Evolutionary conservation across 768 basidiomycete genomes (phyloP).

Genomic region (Postia placenta): DNA sequence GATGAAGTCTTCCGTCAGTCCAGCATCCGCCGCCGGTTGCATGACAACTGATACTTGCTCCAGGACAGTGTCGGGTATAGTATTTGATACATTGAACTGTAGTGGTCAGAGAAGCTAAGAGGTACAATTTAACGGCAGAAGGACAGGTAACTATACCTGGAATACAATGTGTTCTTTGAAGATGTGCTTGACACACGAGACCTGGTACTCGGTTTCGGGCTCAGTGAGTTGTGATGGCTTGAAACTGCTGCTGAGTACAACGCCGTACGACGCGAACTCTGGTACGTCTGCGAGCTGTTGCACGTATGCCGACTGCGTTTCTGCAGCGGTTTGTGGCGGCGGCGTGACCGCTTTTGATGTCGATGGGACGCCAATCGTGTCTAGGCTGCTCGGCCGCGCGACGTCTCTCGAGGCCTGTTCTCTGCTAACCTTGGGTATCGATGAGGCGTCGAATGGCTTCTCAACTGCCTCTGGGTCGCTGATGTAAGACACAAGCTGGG

Average conservation of each 20-base stretch:
- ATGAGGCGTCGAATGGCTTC: constrained; percentile 77
- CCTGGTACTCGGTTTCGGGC: constrained; percentile 96
- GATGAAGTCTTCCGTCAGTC: constrained; percentile 90
- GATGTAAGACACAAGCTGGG: constrained; percentile 90
- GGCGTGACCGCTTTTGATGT: constrained; percentile 56
- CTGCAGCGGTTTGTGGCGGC: constrained; percentile 75
- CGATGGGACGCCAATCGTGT: constrained; percentile 72
- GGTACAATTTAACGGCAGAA: background rate
- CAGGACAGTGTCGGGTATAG: constrained; percentile 89
- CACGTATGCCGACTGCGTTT: constrained; percentile 82
- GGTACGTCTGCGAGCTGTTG: constrained; percentile 83
- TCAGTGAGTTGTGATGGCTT: constrained; percentile 86
- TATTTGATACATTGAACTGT: constrained; percentile 98
- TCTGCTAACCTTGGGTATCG: constrained; percentile 91
- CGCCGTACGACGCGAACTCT: constrained; percentile 79
- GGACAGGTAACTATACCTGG: constrained; percentile 56
- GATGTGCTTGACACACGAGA: constrained; percentile 93
- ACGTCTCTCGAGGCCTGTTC: constrained; percentile 86
- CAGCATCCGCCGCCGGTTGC: constrained; percentile 69
- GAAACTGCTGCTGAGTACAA: constrained; percentile 79
- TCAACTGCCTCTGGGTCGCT: constrained; percentile 67
- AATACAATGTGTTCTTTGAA: constrained; percentile 95
- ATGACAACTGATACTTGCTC: constrained; percentile 94
- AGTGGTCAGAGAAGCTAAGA: constrained; percentile 4
- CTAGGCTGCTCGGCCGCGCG: constrained; percentile 81